These are phyloP conservation scores for Entonaema liquescens DNA, from an alignment of 495 filamentous ascomycete species.

Conservation along the genomic window DNA sequence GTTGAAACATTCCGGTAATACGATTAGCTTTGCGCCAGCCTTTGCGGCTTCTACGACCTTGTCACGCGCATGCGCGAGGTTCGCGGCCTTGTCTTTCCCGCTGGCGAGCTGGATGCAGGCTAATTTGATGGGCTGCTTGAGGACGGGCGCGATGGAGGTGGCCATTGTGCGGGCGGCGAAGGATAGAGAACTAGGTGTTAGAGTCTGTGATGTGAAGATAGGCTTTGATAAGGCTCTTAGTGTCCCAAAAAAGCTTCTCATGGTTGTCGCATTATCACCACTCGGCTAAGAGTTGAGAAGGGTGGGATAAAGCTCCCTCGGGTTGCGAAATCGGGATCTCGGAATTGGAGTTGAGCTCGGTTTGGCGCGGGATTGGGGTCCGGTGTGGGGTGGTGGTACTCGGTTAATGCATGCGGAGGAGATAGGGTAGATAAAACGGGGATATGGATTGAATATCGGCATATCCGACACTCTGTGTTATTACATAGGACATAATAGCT, in stretches of 20 bases:
- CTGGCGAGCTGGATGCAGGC: conserved; percentile 84
- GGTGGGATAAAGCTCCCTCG: background rate
- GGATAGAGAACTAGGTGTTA: background rate
- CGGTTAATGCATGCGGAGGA: background rate
- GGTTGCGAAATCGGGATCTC: conserved; percentile 4
- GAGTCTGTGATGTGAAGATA: background rate
- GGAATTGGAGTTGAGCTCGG: background rate
- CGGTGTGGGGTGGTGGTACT: background rate
- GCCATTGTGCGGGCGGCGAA: conserved; percentile 51
- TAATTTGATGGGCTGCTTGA: conserved; percentile 80
- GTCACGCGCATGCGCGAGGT: conserved; percentile 80
- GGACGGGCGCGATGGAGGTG: conserved; percentile 62
- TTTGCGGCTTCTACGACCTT: conserved; percentile 85
- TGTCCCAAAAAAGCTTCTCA: conserved; percentile 33
- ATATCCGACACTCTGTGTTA: background rate
- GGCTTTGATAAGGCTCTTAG: conserved; percentile 17
- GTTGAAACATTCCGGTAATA: conserved; percentile 92
- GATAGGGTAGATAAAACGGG: background rate
- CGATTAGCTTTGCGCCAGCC: conserved; percentile 77
- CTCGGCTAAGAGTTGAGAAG: background rate
- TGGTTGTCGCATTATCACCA: conserved; percentile 22
- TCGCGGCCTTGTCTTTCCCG: conserved; percentile 81
- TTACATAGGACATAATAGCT: too few species aligned
- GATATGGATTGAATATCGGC: background rate
- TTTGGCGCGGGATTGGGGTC: background rate